A percentile compares a stretch with the other conserved stretches of the same genome.
phyloP scores from a whole-genome alignment of 345 rosid genomes.

The Lumnitzera littorea region DNA sequence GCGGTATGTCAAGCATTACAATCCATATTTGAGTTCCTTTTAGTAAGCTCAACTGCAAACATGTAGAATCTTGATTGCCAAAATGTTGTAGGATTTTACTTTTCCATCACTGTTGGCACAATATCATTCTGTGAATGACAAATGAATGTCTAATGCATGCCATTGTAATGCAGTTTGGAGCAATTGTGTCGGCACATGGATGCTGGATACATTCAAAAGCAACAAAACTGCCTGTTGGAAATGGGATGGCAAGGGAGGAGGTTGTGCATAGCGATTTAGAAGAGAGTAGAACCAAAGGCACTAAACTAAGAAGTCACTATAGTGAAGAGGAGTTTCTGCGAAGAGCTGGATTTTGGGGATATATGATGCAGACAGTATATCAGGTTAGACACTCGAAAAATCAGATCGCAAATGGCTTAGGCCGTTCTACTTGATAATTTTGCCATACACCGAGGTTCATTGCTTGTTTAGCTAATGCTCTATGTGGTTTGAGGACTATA shows the following conservation, averaged over 20 bases:
- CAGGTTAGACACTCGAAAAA: constrained; percentile 40
- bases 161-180: constrained; percentile 46
- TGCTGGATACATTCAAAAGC: constrained; percentile 41
- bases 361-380: constrained; percentile 56
- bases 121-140: neutral
- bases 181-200: constrained; percentile 58
- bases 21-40: neutral
- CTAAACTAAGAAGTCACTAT: constrained; percentile 34
- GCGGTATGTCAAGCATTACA: constrained; percentile 42
- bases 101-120: too few species aligned
- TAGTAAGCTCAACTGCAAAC: neutral
- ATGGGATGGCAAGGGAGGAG: constrained; percentile 18
- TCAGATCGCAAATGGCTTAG: neutral
- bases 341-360: constrained; percentile 69
- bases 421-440: neutral
- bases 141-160: neutral
- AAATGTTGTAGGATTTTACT: too few species aligned
- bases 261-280: constrained; percentile 19
- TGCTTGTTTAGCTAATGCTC: too few species aligned
- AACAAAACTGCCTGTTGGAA: constrained; percentile 9
- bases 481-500: too few species aligned
- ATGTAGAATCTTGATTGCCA: too few species aligned
- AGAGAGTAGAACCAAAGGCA: constrained; percentile 14
- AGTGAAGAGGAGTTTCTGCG: constrained; percentile 27
- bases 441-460: neutral